These are phyloP conservation scores for Coemansia sp. DNA, from an alignment of 192 early-diverging fungal genomes.

Conservation along the genomic window DNA sequence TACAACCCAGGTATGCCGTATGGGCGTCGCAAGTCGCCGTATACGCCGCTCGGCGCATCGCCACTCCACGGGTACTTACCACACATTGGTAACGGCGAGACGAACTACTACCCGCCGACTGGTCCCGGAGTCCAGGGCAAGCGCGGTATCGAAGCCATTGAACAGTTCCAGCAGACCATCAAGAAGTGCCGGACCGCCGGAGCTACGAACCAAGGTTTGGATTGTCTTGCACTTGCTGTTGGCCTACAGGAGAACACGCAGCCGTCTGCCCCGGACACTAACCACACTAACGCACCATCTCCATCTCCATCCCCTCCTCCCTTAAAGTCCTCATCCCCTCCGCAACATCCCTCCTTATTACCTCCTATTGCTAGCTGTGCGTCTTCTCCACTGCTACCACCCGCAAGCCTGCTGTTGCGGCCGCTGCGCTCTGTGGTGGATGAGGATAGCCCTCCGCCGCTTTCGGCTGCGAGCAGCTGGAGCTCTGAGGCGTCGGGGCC, in stretches of 20 bases:
- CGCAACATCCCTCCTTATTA: background rate
- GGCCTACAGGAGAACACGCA: slow-evolving; percentile 46
- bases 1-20: slow-evolving; percentile 12
- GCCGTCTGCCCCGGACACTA: slow-evolving; percentile 19
- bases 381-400: slow-evolving; percentile 4
- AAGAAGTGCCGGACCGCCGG: slow-evolving; percentile 44
- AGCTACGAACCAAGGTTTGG: slow-evolving; percentile 51
- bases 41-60: slow-evolving; percentile 33
- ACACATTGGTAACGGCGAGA: slow-evolving; percentile 18
- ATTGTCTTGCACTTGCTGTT: slow-evolving; percentile 55
- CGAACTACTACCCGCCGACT: slow-evolving; percentile 5
- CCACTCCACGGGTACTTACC: slow-evolving; percentile 40
- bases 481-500: slow-evolving; percentile 22
- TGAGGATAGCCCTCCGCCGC: slow-evolving; percentile 28
- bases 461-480: slow-evolving; percentile 38
- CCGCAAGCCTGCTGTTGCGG: slow-evolving; percentile 7
- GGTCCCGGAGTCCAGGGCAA: slow-evolving; percentile 14
- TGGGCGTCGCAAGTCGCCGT: slow-evolving; percentile 34
- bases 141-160: slow-evolving; percentile 48
- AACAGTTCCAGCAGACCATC: slow-evolving; percentile 49
- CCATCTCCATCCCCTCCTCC: slow-evolving; percentile 11
- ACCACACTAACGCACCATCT: slow-evolving; percentile 16
- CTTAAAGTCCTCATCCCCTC: slow-evolving; percentile 5
- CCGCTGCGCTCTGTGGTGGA: slow-evolving; percentile 6
- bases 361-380: background rate